phyloP scores from a whole-genome alignment of 176 grass and related monocot genomes.

The Ensete ventricosum region DNA sequence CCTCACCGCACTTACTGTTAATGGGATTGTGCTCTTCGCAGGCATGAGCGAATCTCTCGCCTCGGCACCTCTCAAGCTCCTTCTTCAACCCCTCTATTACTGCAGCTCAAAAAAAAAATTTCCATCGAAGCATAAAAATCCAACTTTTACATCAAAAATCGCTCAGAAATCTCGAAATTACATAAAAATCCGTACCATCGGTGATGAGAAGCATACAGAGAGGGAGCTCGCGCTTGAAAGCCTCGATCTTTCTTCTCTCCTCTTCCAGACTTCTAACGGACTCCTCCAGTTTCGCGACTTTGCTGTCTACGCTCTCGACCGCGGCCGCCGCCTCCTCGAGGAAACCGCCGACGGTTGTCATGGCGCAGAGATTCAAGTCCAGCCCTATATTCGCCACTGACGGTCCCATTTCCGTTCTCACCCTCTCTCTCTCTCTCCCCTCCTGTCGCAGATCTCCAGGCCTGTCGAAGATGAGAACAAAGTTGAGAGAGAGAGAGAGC shows the following conservation, averaged over 20 bases:
- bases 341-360: constrained; percentile 32
- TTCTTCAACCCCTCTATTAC: constrained; percentile 68
- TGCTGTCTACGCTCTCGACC: constrained; percentile 27
- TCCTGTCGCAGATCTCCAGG: background rate
- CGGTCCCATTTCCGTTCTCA: constrained; percentile 23
- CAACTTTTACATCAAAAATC: background rate
- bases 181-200: constrained; percentile 33
- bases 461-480: background rate
- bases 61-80: constrained; percentile 35
- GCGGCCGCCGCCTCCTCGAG: constrained; percentile 15
- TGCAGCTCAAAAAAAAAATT: constrained; percentile 11
- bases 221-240: constrained; percentile 84
- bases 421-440: background rate
- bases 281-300: constrained; percentile 32
- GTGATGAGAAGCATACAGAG: constrained; percentile 54
- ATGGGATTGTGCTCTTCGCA: constrained; percentile 23
- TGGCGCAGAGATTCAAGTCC: constrained; percentile 46
- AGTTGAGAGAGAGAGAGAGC: background rate
- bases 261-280: constrained; percentile 52
- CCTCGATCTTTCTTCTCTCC: constrained; percentile 65
- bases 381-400: constrained; percentile 9
- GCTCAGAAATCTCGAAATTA: too few species aligned
- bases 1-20: constrained; percentile 21
- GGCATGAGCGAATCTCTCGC: constrained; percentile 5
- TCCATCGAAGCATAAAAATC: constrained; percentile 8